Conservation (phyloP, 1,284 basidiomycete species). For the Schizophyllum amplum region DNA sequence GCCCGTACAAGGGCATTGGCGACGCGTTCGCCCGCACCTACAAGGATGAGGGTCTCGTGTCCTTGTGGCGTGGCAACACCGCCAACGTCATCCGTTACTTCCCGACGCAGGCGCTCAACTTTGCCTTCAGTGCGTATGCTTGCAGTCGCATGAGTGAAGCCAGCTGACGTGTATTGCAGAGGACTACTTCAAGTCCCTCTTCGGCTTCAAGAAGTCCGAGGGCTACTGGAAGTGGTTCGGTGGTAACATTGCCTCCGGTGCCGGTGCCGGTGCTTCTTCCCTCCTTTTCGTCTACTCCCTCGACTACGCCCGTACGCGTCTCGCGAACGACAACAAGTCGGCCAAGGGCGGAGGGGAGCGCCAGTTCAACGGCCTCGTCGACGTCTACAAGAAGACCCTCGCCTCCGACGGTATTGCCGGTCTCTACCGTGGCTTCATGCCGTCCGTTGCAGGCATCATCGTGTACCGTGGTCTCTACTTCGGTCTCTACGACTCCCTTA, state of each 20-base stretch:
- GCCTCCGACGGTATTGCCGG: slow-evolving; percentile 83
- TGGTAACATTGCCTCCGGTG: slow-evolving; percentile 94
- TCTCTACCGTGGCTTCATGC: slow-evolving; percentile 94
- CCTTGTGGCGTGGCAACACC: slow-evolving; percentile 94
- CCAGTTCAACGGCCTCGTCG: slow-evolving; percentile 93
- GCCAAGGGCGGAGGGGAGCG: slow-evolving; percentile 84
- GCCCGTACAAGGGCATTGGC: slow-evolving; percentile 88
- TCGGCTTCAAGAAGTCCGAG: slow-evolving; percentile 85
- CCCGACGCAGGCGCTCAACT: slow-evolving; percentile 94
- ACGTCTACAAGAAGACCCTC: slow-evolving; percentile 92
- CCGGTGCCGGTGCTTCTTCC: slow-evolving; percentile 93
- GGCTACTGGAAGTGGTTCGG: slow-evolving; percentile 89
- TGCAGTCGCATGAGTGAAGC: not conserved
- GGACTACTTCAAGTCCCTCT: slow-evolving; percentile 95
- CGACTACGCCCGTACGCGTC: slow-evolving; percentile 95
- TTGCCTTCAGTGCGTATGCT: slow-evolving; percentile 75
- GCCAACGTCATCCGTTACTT: slow-evolving; percentile 99
- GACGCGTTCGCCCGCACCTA: slow-evolving; percentile 89
- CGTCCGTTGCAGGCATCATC: slow-evolving; percentile 91
- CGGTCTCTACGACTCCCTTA: slow-evolving; percentile 90
- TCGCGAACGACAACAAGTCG: slow-evolving; percentile 95
- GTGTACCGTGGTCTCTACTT: slow-evolving; percentile 97
- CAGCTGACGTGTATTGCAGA: slow-evolving; percentile 36
- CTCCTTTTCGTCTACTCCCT: slow-evolving; percentile 97
- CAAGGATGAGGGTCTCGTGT: slow-evolving; percentile 84